Conservation (phyloP, 1,284 basidiomycete species). For the Flammula alnicola region DNA sequence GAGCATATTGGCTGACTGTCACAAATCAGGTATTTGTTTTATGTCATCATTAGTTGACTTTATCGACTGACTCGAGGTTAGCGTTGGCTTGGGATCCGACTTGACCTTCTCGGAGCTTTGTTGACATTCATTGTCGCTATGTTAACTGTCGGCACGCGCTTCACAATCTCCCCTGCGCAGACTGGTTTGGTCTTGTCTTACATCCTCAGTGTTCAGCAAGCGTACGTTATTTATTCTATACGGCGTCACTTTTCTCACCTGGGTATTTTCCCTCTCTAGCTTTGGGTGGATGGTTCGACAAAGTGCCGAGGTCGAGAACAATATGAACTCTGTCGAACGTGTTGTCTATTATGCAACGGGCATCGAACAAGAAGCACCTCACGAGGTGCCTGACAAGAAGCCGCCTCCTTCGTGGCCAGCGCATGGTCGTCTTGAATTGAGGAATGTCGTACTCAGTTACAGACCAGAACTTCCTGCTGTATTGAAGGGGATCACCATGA, state of each 20-base stretch:
- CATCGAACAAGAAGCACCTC: conserved; percentile 81
- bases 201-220: conserved; percentile 75
- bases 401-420: conserved; percentile 73
- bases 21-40: conserved; percentile 65
- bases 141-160: conserved; percentile 75
- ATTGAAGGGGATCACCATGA: conserved; percentile 71
- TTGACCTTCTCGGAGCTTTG: conserved; percentile 83
- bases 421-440: conserved; percentile 63
- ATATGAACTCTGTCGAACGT: conserved; percentile 92
- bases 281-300: conserved; percentile 82
- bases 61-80: conserved; percentile 33
- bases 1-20: conserved; percentile 87
- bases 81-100: conserved; percentile 88
- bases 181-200: conserved; percentile 80
- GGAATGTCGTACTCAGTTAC: conserved; percentile 69
- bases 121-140: conserved; percentile 83
- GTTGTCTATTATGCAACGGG: conserved; percentile 79
- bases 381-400: conserved; percentile 62
- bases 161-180: conserved; percentile 78
- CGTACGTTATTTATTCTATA: conserved; percentile 36
- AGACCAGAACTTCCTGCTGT: conserved; percentile 74
- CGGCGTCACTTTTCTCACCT: too few relatives aligned
- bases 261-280: too few relatives aligned
- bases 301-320: conserved; percentile 85
- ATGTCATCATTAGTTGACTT: neutral